Evolutionary conservation across 176 grass and related monocot species (phyloP), one percentile per base, ranked within the genome.

Genomic region (Melocanna baccifera): DNA sequence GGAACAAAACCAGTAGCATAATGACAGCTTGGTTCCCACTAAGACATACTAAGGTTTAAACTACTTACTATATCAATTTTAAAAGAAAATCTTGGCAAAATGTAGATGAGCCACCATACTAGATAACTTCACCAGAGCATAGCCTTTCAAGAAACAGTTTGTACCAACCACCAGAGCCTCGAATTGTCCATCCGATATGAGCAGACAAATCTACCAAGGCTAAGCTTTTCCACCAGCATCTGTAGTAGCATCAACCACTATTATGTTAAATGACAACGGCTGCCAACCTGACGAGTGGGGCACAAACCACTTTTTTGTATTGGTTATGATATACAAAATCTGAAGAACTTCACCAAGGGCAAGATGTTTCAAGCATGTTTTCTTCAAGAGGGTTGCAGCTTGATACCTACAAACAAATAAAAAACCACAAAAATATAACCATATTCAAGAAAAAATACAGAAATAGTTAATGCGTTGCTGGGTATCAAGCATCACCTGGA

Each of bases 271-370:
- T 40, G 93, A 84, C 67, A 99, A 80, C 10, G 97, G 97, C 67
- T 99, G 93, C 97, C 97, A 99, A 36, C 91, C 80, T 51, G 84
- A 91, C 81, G 81, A 81, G 85, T 93, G 86, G 52, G 94, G 90
- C 77, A 92, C 74, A 13, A 99, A 84, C 97, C 93, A 99, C 78
- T 91, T 99, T 76, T 92, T 96, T 30, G 77, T 88, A 25, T 85
- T 83, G 59, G 93, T 94, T 79, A 87, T 61, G 14, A 73, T 87
- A 85, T 92, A 89, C 66, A 90, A 82, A 75, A 99, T 85, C 86
- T 99, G 93, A 80, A 99, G 91, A 82, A 90, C 77, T 87, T 99
- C 97, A 58, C 84, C 96, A 73, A 99, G 76, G 62, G 78, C 41
- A 89, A 87, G 93, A 78, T 77, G 79, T 22, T 89, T 89, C 82